Conservation (phyloP, 306 rosid species). For the Cicer pinnatifidum region DNA sequence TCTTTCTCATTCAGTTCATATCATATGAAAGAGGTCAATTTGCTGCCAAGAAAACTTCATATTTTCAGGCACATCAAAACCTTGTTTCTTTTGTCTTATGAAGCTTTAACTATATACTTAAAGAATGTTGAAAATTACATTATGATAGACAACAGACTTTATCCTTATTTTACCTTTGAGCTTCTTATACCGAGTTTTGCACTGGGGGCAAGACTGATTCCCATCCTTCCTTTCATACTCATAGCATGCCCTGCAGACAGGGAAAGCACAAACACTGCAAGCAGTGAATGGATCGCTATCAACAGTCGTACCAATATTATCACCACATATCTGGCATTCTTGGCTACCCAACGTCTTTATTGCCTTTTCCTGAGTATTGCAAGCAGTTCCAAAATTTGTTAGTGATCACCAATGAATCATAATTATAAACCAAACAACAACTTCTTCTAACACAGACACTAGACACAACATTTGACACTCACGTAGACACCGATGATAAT, state of each 20-base stretch:
- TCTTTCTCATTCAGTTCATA: conserved; percentile 10
- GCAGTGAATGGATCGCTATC: conserved; percentile 77
- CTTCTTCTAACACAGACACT: background rate
- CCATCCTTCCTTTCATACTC: conserved; percentile 99
- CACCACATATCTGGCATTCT: conserved; percentile 95
- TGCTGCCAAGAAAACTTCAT: conserved; percentile 19
- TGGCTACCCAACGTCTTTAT: conserved; percentile 60
- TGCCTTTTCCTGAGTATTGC: conserved; percentile 58
- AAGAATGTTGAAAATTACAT: conserved; percentile 20
- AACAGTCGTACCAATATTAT: conserved; percentile 70
- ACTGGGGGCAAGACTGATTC: conserved; percentile 93
- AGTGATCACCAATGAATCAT: conserved; percentile 15
- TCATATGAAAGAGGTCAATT: conserved; percentile 21
- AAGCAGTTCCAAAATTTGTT: conserved; percentile 30
- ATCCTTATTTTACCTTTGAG: conserved; percentile 64
- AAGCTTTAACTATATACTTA: conserved; percentile 20
- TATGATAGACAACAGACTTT: conserved; percentile 14
- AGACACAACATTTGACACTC: too few relatives aligned
- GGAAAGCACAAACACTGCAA: conserved; percentile 81
- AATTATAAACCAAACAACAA: conserved; percentile 20
- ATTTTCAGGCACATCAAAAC: conserved; percentile 3
- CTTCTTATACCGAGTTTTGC: conserved; percentile 87
- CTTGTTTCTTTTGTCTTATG: conserved; percentile 7
- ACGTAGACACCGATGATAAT: too few relatives aligned
- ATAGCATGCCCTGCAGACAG: conserved; percentile 93